Conservation (phyloP, 441 rosid genomes). For the Hura crepitans region DNA sequence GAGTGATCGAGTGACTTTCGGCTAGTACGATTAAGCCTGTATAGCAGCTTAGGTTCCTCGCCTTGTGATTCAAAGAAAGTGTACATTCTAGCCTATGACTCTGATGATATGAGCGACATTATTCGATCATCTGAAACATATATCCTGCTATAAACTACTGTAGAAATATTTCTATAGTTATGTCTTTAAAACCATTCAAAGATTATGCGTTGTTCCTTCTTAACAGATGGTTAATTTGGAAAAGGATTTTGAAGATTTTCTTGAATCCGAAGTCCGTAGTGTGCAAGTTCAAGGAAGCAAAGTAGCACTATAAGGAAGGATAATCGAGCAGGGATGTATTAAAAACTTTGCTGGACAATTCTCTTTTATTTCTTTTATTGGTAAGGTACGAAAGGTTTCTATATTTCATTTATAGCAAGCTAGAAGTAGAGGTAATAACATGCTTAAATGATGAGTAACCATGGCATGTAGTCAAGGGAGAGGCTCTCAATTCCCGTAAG, state of each 20-base stretch:
- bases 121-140: constrained; percentile 2
- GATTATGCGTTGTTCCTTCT: not conserved
- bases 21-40: not conserved
- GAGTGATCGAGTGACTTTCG: not conserved
- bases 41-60: not conserved
- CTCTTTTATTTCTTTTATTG: not conserved
- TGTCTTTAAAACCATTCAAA: not conserved
- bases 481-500: constrained; percentile 74
- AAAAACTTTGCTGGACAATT: not conserved
- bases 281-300: not conserved
- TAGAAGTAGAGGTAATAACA: not conserved
- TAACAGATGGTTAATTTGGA: not conserved
- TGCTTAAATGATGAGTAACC: constrained; percentile 84
- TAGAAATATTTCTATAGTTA: not conserved
- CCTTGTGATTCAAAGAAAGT: not conserved
- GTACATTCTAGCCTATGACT: not conserved
- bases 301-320: not conserved
- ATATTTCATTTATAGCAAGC: too few relatives aligned
- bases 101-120: not conserved
- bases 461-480: constrained; percentile 81
- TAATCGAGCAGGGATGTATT: not conserved
- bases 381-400: too few relatives aligned
- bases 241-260: not conserved
- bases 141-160: not conserved
- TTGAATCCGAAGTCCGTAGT: not conserved